Evolutionary conservation across 2,329 filamentous ascomycete species (phyloP).

Genomic region (Exophiala spinifera): DNA sequence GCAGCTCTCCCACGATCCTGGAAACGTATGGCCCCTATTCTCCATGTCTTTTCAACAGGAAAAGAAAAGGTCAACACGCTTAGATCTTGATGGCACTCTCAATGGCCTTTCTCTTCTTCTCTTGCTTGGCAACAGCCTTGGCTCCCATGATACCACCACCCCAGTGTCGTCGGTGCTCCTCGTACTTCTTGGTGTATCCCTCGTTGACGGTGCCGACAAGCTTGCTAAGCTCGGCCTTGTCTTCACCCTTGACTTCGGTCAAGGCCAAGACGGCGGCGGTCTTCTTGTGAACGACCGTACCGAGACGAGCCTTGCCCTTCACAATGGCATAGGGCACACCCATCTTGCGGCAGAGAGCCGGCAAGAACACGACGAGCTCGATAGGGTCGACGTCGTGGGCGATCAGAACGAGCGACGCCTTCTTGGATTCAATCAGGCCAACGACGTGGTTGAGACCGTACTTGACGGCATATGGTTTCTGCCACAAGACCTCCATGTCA

Average conservation of each 20-base stretch:
- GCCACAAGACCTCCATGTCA: neutral
- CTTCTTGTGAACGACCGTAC: slow-evolving; percentile 99
- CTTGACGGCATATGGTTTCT: slow-evolving; percentile 97
- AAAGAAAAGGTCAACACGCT: slow-evolving; percentile 32
- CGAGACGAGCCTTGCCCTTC: slow-evolving; percentile 99
- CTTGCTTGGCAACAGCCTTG: slow-evolving; percentile 76
- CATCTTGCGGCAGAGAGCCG: slow-evolving; percentile 99
- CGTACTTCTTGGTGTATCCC: slow-evolving; percentile 93
- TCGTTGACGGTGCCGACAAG: slow-evolving; percentile 96
- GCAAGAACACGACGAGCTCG: slow-evolving; percentile 98
- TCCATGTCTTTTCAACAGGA: neutral
- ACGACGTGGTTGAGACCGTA: slow-evolving; percentile 99
- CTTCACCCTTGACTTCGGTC: slow-evolving; percentile 95
- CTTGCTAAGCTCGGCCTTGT: slow-evolving; percentile 98
- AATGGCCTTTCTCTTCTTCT: slow-evolving; percentile 92
- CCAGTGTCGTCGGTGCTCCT: slow-evolving; percentile 89
- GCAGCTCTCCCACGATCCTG: too few species aligned
- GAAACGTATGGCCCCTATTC: too few species aligned
- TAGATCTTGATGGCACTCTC: slow-evolving; percentile 98
- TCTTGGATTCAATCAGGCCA: slow-evolving; percentile 98
- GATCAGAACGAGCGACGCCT: slow-evolving; percentile 95
- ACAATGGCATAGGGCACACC: slow-evolving; percentile 98
- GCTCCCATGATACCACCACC: slow-evolving; percentile 99
- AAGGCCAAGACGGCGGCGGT: slow-evolving; percentile 93
- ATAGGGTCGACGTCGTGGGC: slow-evolving; percentile 99